Conservation (phyloP, 805 yeast species). For the Pichia rugopelliculosa region DNA sequence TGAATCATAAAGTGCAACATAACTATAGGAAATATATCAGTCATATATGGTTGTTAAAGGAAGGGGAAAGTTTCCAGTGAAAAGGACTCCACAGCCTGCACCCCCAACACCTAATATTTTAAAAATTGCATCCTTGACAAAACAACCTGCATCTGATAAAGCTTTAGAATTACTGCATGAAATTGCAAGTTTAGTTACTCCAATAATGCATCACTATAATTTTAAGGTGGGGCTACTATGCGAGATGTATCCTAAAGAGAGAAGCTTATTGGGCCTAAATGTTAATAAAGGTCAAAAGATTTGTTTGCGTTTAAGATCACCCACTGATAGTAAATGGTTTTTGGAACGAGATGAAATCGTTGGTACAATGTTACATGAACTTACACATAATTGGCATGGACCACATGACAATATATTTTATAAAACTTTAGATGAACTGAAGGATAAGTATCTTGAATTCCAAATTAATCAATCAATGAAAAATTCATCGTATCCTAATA, state of each 20-base stretch:
- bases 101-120: slow-evolving; percentile 29
- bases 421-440: slow-evolving; percentile 52
- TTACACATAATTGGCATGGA: slow-evolving; percentile 72
- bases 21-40: neutral
- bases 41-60: slow-evolving; percentile 24
- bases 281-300: slow-evolving; percentile 73
- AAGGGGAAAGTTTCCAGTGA: slow-evolving; percentile 12
- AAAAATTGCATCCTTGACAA: slow-evolving; percentile 39
- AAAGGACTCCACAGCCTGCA: slow-evolving; percentile 13
- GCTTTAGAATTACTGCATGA: slow-evolving; percentile 59
- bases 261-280: slow-evolving; percentile 67
- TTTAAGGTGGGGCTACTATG: slow-evolving; percentile 61
- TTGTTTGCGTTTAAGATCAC: slow-evolving; percentile 59
- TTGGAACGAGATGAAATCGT: slow-evolving; percentile 57
- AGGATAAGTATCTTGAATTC: slow-evolving; percentile 39
- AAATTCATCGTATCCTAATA: slow-evolving; percentile 42
- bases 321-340: slow-evolving; percentile 44
- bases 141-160: slow-evolving; percentile 35
- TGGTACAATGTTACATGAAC: slow-evolving; percentile 84
- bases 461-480: slow-evolving; percentile 36
- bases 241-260: slow-evolving; percentile 75
- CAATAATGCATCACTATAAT: slow-evolving; percentile 62
- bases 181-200: slow-evolving; percentile 65
- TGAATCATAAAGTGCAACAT: too few species aligned
- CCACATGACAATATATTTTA: slow-evolving; percentile 76